Base-by-base conservation (phyloP, 768 basidiomycete species). In the Mrakia frigida region DNA sequence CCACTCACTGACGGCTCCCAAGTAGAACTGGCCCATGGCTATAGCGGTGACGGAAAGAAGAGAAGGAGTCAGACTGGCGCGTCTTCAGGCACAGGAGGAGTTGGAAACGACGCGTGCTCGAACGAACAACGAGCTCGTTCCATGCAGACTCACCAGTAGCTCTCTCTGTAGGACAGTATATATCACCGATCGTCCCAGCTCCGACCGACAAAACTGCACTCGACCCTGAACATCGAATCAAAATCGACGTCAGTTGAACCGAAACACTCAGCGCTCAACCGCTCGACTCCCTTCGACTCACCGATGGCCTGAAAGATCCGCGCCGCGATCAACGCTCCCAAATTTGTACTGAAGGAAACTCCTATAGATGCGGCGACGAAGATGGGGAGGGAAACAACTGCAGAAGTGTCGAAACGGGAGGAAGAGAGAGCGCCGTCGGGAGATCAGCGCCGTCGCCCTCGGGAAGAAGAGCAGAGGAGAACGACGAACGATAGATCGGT, bases 281-380 rank as follows among this genome's bases (percentile, higher is more conserved):
- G 6, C 11, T 50, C 46, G 46, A 50, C 46, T 21, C 18, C 21
- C 18, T 14, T 16, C 46, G 18, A 50, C 46, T 18, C 46, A 50
- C 46, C 91, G 59, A 90, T 84, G 0, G 88, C 88, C 80, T 92
- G 91, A 0, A 91, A 78, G 59, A 89, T 86, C 10, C 91, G 85
- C 84, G 88, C 90, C 25, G 87, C 82, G 79, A 92, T 85, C 6
- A 93, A 83, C 23, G 84, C 80, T 0, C 83, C 83, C 11, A 89
- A 82, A 50, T 80, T 85, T 0, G 80, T 79, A 0, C 89, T 85
- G 0, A 83, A 75, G 0, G 88, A 87, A 0, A 90, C 89, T 0
- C 89, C 90, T 0, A 90, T 80, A 11, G 90, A 89, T 0, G 87
- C 89, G 0, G 89, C 72, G 43, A 87, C 84, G 53, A 89, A 85